Evolutionary conservation across 768 basidiomycete genomes (phyloP), one percentile per base, ranked within the genome.

Genomic region (Paxillus rubicundulus): DNA sequence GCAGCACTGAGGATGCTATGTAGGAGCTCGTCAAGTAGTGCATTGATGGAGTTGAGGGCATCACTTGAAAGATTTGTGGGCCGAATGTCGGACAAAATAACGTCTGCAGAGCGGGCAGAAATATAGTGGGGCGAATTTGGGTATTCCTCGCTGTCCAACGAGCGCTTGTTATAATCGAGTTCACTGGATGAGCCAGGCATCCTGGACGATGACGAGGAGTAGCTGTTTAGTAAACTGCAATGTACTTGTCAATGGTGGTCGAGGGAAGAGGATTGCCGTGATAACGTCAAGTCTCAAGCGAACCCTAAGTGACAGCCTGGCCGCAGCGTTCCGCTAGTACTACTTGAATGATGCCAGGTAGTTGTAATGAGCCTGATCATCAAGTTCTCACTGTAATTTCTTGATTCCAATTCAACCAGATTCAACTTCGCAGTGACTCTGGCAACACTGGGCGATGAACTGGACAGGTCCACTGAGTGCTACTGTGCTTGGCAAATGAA

Each of bases 71-170:
- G 82, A 67, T 84, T 87, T 59, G 91, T 94, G n/a, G 92, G 91
- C 17, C 94, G 86, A 50, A 95, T 82, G 61, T 98, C 94, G 54
- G 90, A 92, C 48, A 98, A 84, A 64, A 97, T 87, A 56, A 92
- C 84, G 71, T 96, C 92, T 41, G 93, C 92, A 32, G 91, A 92
- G 58, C 84, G 82, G 13, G 84, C 70, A 24, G 89, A 92, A 56
- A 97, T 83, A 72, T 92, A 98, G 47, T 74, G 77, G 2, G 90
- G 88, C 49, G 82, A 81, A 79, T 21, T 34, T 37, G 52, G 38
- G 10, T 42, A 21, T 44, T 55, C 48, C 48, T 55, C 46, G 53
- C 45, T 32, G 12, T 18, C 20, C 33, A 59, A 36, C 33, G 57
- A 56, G 50, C 52, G 52, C 52, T 51, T 50, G 52, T 49, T 45